Evolutionary conservation across 140 eudicot genomes (phyloP).

Genomic region (Erigeron philadelphicus): DNA sequence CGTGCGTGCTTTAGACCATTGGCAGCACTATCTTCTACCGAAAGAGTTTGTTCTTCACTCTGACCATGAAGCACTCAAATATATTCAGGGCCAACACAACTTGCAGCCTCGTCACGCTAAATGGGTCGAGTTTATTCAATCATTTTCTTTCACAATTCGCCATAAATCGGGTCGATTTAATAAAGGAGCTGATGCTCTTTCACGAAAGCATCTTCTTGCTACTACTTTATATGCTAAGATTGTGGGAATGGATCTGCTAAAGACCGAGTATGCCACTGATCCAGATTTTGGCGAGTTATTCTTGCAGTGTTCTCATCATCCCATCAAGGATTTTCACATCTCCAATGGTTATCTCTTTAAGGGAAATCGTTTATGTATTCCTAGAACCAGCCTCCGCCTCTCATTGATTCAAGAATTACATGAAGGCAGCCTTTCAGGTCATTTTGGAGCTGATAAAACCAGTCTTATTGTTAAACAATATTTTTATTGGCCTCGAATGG

Average conservation of each 20-base stretch:
- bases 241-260: neutral
- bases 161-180: neutral
- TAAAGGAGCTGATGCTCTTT: slow-evolving; percentile 2
- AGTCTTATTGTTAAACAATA: too few species aligned
- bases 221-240: neutral
- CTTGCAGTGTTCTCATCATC: neutral
- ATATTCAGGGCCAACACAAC: neutral
- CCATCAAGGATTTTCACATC: neutral
- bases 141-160: slow-evolving; percentile 1
- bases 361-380: neutral
- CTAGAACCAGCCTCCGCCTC: neutral
- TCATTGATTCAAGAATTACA: neutral
- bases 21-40: neutral
- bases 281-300: neutral
- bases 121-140: neutral
- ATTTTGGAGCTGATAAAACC: too few species aligned
- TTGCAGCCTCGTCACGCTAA: neutral
- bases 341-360: neutral
- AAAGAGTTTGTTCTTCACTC: neutral
- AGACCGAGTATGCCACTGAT: neutral
- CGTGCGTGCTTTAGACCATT: neutral
- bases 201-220: neutral
- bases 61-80: neutral
- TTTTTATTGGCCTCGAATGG: too few species aligned
- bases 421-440: neutral